Base-by-base conservation (phyloP, 164 flowering plant genomes). In the Tinospora cordifolia region DNA sequence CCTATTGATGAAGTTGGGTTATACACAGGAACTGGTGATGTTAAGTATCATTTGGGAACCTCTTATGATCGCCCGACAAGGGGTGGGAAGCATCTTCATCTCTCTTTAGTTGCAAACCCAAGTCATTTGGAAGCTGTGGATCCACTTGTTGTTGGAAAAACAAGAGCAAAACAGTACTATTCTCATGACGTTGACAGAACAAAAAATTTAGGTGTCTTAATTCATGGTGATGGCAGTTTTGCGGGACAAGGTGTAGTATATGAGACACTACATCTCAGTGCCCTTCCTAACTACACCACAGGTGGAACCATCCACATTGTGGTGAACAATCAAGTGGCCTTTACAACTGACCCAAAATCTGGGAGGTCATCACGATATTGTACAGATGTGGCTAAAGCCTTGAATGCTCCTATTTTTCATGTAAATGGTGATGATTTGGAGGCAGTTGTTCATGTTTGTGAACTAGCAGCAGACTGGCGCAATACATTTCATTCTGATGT, bases 191-290 rank as follows among this genome's bases (percentile, higher is more conserved):
- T 59, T 7, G 87, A 88, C 26, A 84, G 99, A 75, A 94, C 86
- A 39, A 92, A 84, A 76, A 92, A 92, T 77, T 76, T 94, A 90
- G 97, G 88, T 63, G 51, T 94, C 47, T 81, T 94, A 78, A 89
- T 94, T 74, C 99, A 94, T 79, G 99, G 99, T 10, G 99, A 94
- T 84, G 98, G 98, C 75, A 94, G 98, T 74, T 94, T 94, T 85
- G 93, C 98, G 6, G 98, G 98, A 30, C 99, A 94, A 75, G 99
- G 99, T 75, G 99, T 94, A 9, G 99, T 94, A 0, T 94, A 94
- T 75, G 99, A 94, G 80, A 92, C 97, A 12, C 77, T 94, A 34
- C 99, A 94, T 94, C 88, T 94, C 19, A 94, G 99, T 82, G 99
- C 91, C 69, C 94, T 94, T 80, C 97, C 99, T 57, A 94, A 94